Evolutionary conservation across 352 stramenopile species (phyloP), one percentile per base, ranked within the genome.

Genomic region (Phytophthora boehmeriae): DNA sequence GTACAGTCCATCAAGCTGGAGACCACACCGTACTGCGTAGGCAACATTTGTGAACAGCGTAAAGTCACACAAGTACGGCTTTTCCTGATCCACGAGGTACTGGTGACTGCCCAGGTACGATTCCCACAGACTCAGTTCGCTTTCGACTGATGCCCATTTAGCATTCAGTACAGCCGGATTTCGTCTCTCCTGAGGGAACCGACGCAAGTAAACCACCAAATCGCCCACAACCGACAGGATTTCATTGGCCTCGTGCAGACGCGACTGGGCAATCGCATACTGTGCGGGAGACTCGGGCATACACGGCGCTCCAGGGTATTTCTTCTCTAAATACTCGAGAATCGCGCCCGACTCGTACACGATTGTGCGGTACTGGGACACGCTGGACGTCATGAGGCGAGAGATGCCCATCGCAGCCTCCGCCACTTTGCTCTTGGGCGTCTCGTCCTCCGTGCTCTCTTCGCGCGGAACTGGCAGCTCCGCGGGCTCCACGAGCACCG

Each of bases 11-110:
- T 94, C 86, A 42, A 94, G 79, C 51, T 92, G 86, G 32, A 94
- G 59, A 3, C 86, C 86, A 72, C 86, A 94, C n/a, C 86, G 80
- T 43, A 94, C 86, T 19, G 86, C 86, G 63, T 94, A 94, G 6
- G 86, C 86, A n/a, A 94, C 60, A 69, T 94, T 94, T 36, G 81
- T 92, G 59, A 94, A 94, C 39, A 92, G 82, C 59, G 83, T 88
- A 46, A 87, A 91, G 62, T 94, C 86, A 59, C 83, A 92, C 50
- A 92, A 60, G 75, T 79, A 92, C 43, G 82, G 79, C 47, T 62
- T 66, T 20, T 92, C 73, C 14, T 62, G 53, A 50, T 84, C 84
- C 46, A 89, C 81, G 30, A 94, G 73, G 53, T 81, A 92, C 30
- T 83, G 62, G 16, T 74, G 78, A 34, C 80, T 74, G 50, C 81